Evolutionary conservation across 2,329 filamentous ascomycete species (phyloP).

Genomic region (Microsporum ferrugineum): DNA sequence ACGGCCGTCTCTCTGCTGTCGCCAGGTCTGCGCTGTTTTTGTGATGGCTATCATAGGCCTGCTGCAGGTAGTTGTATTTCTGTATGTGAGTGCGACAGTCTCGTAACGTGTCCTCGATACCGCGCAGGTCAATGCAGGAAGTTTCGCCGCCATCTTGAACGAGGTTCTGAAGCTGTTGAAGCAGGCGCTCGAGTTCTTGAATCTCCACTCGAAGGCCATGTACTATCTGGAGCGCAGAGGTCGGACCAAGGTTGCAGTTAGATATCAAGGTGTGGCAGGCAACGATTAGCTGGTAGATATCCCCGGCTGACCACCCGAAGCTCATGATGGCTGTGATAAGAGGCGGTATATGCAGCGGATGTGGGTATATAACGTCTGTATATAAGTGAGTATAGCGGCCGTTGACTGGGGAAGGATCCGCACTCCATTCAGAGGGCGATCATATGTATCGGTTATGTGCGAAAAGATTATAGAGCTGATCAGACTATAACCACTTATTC

Average conservation of each 20-base stretch:
- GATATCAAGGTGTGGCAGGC: slow-evolving; percentile 11
- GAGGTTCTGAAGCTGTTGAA: slow-evolving; percentile 7
- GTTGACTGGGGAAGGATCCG: neutral
- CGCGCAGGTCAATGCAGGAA: slow-evolving; percentile 10
- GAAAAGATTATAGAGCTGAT: neutral
- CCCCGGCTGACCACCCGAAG: slow-evolving; percentile 14
- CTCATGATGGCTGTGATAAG: slow-evolving; percentile 8
- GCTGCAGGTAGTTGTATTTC: slow-evolving; percentile 7
- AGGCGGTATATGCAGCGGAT: neutral
- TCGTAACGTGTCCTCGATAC: slow-evolving; percentile 10
- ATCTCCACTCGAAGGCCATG: slow-evolving; percentile 9
- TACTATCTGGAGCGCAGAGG: slow-evolving; percentile 8
- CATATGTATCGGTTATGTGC: neutral
- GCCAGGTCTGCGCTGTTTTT: neutral
- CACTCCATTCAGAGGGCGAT: neutral
- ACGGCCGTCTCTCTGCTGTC: neutral
- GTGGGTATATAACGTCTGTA: neutral
- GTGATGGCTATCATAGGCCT: neutral
- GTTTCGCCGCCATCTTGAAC: slow-evolving; percentile 8
- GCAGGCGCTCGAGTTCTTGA: slow-evolving; percentile 9
- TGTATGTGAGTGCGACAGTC: slow-evolving; percentile 8
- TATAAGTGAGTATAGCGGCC: neutral
- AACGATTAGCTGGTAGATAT: slow-evolving; percentile 12
- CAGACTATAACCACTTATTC: neutral
- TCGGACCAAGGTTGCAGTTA: slow-evolving; percentile 11